Evolutionary conservation across 495 filamentous ascomycete genomes (phyloP).

Genomic region (Clohesyomyces aquaticus): DNA sequence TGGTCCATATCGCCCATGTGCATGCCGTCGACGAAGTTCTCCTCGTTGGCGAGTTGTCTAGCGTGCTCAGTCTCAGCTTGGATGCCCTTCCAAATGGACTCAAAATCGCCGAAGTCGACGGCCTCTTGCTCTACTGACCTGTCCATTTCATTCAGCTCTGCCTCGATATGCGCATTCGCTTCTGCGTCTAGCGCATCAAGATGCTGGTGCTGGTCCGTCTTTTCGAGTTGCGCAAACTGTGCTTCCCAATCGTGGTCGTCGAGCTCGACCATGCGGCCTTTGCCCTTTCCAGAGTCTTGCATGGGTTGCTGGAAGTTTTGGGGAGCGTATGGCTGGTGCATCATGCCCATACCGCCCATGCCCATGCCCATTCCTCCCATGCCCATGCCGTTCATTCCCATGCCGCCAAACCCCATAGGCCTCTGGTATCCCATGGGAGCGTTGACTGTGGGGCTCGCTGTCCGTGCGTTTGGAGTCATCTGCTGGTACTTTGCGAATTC

Average conservation of each 20-base stretch:
- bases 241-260: slow-evolving; percentile 94
- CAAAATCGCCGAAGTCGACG: slow-evolving; percentile 75
- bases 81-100: slow-evolving; percentile 84
- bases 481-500: slow-evolving; percentile 87
- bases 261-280: slow-evolving; percentile 87
- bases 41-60: slow-evolving; percentile 71
- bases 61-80: slow-evolving; percentile 75
- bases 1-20: slow-evolving; percentile 70
- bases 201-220: slow-evolving; percentile 61
- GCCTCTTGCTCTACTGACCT: slow-evolving; percentile 63
- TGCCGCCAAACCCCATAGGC: slow-evolving; percentile 58
- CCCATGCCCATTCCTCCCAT: slow-evolving; percentile 52
- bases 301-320: slow-evolving; percentile 60
- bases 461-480: slow-evolving; percentile 63
- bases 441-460: slow-evolving; percentile 58
- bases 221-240: slow-evolving; percentile 88
- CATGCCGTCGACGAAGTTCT: slow-evolving; percentile 58
- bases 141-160: slow-evolving; percentile 87
- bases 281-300: slow-evolving; percentile 75
- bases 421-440: slow-evolving; percentile 60
- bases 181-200: slow-evolving; percentile 65
- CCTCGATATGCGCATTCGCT: slow-evolving; percentile 78
- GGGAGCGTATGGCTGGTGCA: slow-evolving; percentile 45
- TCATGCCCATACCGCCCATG: slow-evolving; percentile 48
- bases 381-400: slow-evolving; percentile 46